Evolutionary conservation across 2,329 filamentous ascomycete genomes (phyloP), one percentile per base, ranked within the genome.

Genomic region (Apiospora marii): DNA sequence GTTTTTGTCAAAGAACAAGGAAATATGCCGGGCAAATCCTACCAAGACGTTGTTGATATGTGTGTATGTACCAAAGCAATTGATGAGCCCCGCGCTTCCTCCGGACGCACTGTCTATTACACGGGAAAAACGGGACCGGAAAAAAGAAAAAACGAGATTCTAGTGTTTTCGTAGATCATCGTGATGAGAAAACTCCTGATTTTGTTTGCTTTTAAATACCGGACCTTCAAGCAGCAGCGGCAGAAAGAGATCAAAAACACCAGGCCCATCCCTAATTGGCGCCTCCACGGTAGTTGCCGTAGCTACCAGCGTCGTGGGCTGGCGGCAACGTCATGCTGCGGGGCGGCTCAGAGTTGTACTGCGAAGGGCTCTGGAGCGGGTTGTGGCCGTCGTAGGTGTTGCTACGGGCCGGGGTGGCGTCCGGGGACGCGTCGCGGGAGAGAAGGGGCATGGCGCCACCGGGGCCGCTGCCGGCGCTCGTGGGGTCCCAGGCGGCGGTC

Each of bases 241-340:
- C 58, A 41, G 58, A 41, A 22, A n/a, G 22, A 12, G 8, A 41
- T 37, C 58, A 64, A 19, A 19, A 30, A 61, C 53, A 41, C 19
- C 3, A n/a, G n/a, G 13, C 73, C 53, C 10, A 8, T 41, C 7
- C 37, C 8, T 10, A 41, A 10, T 30, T 30, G 27, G 53, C 14
- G 30, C 30, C 30, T 64, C 19, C 37, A 7, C 37, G 44, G 41
- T 46, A n/a, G 64, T 41, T n/a, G 13, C 12, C n/a, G 58, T 43
- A 43, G 5, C 64, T 24, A 14, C 53, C 53, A 37, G 53, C 4
- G 10, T 24, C 53, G 53, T 30, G 30, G 73, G 76, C n/a, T 79
- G 78, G 34, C 22, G 78, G 80, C 16, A 72, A 76, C 19, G 81
- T 78, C 70, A 78, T 80, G 71, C 75, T 79, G 37, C 78, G 78